Percentiles rank a stretch among this genome's conserved stretches.
Evolutionary conservation across 805 yeast genomes (phyloP).

Genomic region (Kodamaea laetipori): DNA sequence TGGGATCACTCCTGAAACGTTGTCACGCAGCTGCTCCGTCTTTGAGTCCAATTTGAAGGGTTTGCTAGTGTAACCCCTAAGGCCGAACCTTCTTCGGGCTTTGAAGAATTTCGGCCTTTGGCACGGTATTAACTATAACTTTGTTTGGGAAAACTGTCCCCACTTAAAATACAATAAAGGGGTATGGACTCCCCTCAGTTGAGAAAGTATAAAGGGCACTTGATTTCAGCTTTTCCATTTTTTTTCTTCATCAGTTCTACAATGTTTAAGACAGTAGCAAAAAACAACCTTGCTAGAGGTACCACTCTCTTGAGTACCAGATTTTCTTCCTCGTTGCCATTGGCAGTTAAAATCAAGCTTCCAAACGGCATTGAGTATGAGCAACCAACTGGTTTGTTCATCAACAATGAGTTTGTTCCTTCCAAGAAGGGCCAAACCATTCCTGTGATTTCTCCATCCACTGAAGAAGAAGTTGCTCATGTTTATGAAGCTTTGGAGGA

Average conservation of each 20-base stretch:
- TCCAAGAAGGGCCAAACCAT: slow-evolving; percentile 60
- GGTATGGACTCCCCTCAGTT: slow-evolving; percentile 5
- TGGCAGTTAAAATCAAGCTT: slow-evolving; percentile 49
- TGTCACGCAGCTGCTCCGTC: slow-evolving; percentile 7
- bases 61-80: neutral
- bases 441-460: slow-evolving; percentile 64
- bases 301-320: neutral
- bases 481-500: slow-evolving; percentile 75
- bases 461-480: slow-evolving; percentile 68
- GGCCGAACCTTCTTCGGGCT: neutral
- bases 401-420: slow-evolving; percentile 76
- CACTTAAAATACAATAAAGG: neutral
- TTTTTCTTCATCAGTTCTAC: slow-evolving; percentile 2
- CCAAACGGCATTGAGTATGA: slow-evolving; percentile 74
- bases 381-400: slow-evolving; percentile 88
- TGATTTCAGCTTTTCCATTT: neutral
- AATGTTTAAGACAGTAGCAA: slow-evolving; percentile 6
- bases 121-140: too few species aligned
- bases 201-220: slow-evolving; percentile 6
- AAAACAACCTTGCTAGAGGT: slow-evolving; percentile 1
- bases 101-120: neutral
- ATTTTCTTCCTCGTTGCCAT: slow-evolving; percentile 23
- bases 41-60: neutral
- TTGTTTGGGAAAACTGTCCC: slow-evolving; percentile 1
- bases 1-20: slow-evolving; percentile 8